These are phyloP conservation scores for Cordyceps fumosorosea DNA, from an alignment of 2,329 filamentous ascomycete species.

Conservation along the genomic window DNA sequence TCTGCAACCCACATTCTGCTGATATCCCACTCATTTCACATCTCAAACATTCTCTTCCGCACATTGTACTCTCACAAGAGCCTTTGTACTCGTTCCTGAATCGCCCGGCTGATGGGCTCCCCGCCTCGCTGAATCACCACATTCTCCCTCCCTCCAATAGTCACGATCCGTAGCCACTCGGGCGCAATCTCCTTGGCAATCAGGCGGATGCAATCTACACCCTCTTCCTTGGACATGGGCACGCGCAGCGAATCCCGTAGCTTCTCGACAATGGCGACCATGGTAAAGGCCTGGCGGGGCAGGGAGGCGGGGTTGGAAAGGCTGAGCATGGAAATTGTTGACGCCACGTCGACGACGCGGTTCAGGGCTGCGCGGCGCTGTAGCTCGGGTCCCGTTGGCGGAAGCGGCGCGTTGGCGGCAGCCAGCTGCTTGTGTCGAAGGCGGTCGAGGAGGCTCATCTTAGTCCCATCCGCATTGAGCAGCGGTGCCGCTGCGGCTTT, in stretches of 20 bases:
- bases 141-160: constrained; percentile 47
- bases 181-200: constrained; percentile 50
- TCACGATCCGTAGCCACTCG: constrained; percentile 48
- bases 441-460: constrained; percentile 68
- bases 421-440: constrained; percentile 64
- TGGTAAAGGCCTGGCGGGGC: constrained; percentile 57
- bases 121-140: constrained; percentile 45
- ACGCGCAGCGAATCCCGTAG: constrained; percentile 60
- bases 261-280: constrained; percentile 56
- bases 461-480: constrained; percentile 37
- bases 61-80: constrained; percentile 20
- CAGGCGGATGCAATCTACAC: constrained; percentile 41
- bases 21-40: not conserved
- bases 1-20: not conserved
- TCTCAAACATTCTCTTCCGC: not conserved
- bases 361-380: constrained; percentile 59
- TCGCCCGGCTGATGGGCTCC: constrained; percentile 33
- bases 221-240: constrained; percentile 48
- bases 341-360: constrained; percentile 60
- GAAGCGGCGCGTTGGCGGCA: constrained; percentile 48
- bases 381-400: constrained; percentile 51
- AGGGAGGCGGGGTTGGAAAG: constrained; percentile 42
- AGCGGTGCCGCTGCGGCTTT: constrained; percentile 25
- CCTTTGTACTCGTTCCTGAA: constrained; percentile 32
- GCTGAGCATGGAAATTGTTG: constrained; percentile 60